Conservation (phyloP, 192 early-diverging fungal genomes). For the Mycoemilia scoparia region DNA sequence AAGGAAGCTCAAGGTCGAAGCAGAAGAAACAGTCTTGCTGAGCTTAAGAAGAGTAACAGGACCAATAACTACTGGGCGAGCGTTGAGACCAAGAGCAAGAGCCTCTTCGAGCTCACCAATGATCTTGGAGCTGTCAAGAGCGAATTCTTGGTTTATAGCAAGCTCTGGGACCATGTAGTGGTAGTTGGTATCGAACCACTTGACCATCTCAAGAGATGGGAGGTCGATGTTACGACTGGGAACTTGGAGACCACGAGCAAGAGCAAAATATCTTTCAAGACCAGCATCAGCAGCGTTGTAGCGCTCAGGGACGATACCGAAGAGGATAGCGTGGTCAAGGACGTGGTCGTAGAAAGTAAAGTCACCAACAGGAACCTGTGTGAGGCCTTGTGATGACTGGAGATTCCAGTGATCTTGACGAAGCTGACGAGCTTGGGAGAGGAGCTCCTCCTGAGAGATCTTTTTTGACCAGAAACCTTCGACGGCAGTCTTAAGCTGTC, state of each 20-base stretch:
- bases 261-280: conserved; percentile 87
- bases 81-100: conserved; percentile 72
- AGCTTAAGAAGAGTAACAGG: conserved; percentile 79
- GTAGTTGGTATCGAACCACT: conserved; percentile 99
- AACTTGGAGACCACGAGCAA: conserved; percentile 85
- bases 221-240: conserved; percentile 65
- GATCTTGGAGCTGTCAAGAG: conserved; percentile 44
- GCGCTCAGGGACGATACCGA: conserved; percentile 45
- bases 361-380: conserved; percentile 81
- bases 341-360: conserved; percentile 93
- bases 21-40: conserved; percentile 55
- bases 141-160: conserved; percentile 52
- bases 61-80: conserved; percentile 84
- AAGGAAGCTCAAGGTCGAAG: conserved; percentile 61
- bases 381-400: conserved; percentile 54
- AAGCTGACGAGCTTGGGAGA: conserved; percentile 42
- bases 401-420: conserved; percentile 58
- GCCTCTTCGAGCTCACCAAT: conserved; percentile 81
- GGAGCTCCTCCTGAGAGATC: conserved; percentile 49
- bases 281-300: conserved; percentile 48
- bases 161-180: conserved; percentile 85
- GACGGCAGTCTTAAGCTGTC: conserved; percentile 90
- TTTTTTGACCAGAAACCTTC: conserved; percentile 88
- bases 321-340: conserved; percentile 44
- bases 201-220: conserved; percentile 96